A percentile compares a stretch with the other conserved stretches of the same genome.
These are phyloP conservation scores for Exserohilum turcica DNA, from an alignment of 2,329 filamentous ascomycete species.

Conservation along the genomic window DNA sequence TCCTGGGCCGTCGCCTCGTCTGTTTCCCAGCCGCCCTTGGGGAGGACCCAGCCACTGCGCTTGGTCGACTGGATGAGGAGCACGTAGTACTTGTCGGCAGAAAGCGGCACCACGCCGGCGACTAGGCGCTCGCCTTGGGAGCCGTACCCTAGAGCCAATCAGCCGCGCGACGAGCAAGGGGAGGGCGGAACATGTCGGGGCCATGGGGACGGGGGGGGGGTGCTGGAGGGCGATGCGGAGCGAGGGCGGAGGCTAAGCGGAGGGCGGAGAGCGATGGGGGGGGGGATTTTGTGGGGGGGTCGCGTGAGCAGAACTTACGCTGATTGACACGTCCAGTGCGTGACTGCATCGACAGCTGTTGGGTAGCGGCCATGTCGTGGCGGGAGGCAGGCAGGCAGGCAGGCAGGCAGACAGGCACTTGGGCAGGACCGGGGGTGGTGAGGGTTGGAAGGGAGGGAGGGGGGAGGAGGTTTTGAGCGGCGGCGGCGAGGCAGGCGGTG, in stretches of 20 bases:
- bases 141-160: conserved; percentile 74
- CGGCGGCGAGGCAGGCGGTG: conserved; percentile 30
- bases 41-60: conserved; percentile 92
- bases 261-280: too few species aligned
- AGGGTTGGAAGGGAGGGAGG: conserved; percentile 7
- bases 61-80: conserved; percentile 92
- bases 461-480: conserved; percentile 19
- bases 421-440: too few species aligned
- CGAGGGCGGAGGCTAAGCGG: too few species aligned
- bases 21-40: conserved; percentile 96
- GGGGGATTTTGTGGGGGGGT: conserved; percentile 6
- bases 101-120: conserved; percentile 90
- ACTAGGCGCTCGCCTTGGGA: conserved; percentile 91
- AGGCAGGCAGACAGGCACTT: neutral
- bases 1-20: conserved; percentile 88
- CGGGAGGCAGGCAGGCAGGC: conserved; percentile 14
- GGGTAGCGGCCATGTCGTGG: conserved; percentile 51
- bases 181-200: neutral
- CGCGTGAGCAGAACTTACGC: conserved; percentile 66
- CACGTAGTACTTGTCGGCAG: conserved; percentile 82
- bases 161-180: conserved; percentile 9
- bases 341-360: conserved; percentile 63
- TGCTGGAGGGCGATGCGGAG: conserved; percentile 4
- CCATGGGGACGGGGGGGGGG: neutral
- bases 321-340: conserved; percentile 79